These are phyloP conservation scores for Ophiostoma sp. DNA, from an alignment of 2,329 filamentous ascomycete species.

Conservation along the genomic window DNA sequence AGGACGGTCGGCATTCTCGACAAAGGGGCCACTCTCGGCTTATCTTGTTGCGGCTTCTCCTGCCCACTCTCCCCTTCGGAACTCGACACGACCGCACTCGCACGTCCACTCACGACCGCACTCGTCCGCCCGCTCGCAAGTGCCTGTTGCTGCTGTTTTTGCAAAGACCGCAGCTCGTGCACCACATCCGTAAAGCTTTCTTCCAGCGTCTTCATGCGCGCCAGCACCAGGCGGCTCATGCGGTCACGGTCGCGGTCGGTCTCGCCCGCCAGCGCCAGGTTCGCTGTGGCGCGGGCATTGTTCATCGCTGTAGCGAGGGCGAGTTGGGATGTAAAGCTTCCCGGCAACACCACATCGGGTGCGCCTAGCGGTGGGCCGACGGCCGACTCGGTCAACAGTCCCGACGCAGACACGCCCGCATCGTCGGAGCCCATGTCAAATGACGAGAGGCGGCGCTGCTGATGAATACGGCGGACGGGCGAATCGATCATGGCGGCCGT, in stretches of 20 bases:
- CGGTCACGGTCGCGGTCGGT: slow-evolving; percentile 60
- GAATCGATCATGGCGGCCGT: slow-evolving; percentile 45
- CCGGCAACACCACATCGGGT: slow-evolving; percentile 57
- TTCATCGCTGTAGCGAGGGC: slow-evolving; percentile 65
- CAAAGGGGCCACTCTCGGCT: slow-evolving; percentile 30
- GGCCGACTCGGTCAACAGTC: slow-evolving; percentile 54
- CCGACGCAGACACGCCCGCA: neutral
- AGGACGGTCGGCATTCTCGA: neutral
- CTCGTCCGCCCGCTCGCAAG: slow-evolving; percentile 37
- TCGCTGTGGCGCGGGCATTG: slow-evolving; percentile 34
- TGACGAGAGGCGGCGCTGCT: slow-evolving; percentile 57
- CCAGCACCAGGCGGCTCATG: slow-evolving; percentile 78
- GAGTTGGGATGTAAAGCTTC: slow-evolving; percentile 81
- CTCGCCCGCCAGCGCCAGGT: slow-evolving; percentile 33
- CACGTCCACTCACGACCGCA: slow-evolving; percentile 30
- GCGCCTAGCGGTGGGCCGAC: slow-evolving; percentile 44
- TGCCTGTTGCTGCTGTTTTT: slow-evolving; percentile 37
- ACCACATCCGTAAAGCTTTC: slow-evolving; percentile 88
- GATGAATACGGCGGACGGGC: slow-evolving; percentile 42
- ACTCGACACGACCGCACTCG: slow-evolving; percentile 45
- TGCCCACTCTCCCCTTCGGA: slow-evolving; percentile 49
- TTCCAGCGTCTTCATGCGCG: slow-evolving; percentile 89
- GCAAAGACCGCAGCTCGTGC: slow-evolving; percentile 70
- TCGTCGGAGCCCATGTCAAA: slow-evolving; percentile 65
- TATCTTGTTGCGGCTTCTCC: neutral